phyloP scores from a whole-genome alignment of 2,329 filamentous ascomycete genomes.

The Diaporthe sp. region DNA sequence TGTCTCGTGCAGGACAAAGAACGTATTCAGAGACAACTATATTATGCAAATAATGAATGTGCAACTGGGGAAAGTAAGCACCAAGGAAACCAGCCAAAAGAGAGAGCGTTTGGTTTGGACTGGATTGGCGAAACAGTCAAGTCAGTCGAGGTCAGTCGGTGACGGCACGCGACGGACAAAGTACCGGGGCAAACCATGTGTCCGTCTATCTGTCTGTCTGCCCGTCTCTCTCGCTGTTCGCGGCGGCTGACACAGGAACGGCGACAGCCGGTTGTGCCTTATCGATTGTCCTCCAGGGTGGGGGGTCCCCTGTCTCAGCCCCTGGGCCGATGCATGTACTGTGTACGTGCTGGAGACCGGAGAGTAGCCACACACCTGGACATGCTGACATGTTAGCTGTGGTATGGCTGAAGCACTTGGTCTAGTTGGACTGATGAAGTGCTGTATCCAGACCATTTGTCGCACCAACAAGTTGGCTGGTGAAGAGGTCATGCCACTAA shows the following conservation, averaged over 20 bases:
- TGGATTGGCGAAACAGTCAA: constrained; percentile 13
- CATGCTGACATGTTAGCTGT: neutral
- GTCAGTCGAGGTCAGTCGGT: neutral
- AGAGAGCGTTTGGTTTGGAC: constrained; percentile 16
- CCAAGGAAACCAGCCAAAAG: neutral
- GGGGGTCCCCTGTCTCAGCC: constrained; percentile 32
- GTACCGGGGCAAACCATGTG: constrained; percentile 15
- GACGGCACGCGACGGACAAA: neutral
- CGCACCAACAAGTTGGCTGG: neutral
- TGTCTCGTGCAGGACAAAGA: neutral
- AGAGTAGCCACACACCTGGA: no score
- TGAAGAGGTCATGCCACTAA: neutral
- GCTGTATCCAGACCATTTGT: neutral
- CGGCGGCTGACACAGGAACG: neutral
- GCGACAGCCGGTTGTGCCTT: neutral
- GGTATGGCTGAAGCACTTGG: no score
- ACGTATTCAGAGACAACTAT: neutral
- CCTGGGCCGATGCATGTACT: neutral
- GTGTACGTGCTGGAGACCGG: neutral
- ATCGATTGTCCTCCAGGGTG: constrained; percentile 17
- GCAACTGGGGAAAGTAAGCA: neutral
- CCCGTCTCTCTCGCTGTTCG: neutral
- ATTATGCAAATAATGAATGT: neutral
- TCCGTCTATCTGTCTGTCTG: neutral
- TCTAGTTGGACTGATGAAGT: no score